Percentiles rank a stretch among this genome's conserved stretches.
These are phyloP conservation scores for Ambrosiella cleistominuta DNA, from an alignment of 2,329 filamentous ascomycete species.

Conservation along the genomic window DNA sequence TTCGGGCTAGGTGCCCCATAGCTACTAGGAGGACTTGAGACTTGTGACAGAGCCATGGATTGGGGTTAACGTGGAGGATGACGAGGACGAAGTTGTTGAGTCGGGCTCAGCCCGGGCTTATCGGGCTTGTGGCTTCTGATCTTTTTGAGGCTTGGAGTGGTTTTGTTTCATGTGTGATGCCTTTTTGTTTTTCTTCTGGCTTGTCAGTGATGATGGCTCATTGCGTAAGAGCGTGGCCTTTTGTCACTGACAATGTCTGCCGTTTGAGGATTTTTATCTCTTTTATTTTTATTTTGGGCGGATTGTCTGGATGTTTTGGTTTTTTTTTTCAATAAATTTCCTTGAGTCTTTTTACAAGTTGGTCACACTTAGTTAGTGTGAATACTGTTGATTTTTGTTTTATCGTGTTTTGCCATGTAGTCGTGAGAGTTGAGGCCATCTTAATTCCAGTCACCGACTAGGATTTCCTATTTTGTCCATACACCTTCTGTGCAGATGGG, in stretches of 20 bases:
- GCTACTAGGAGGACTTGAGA: background rate
- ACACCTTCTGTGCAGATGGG: background rate
- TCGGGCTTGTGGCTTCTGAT: background rate
- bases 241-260: background rate
- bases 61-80: background rate
- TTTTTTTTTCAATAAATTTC: background rate
- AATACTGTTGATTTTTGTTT: too few species aligned
- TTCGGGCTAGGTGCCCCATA: conserved; percentile 3
- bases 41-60: background rate
- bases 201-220: background rate
- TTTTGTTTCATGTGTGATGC: background rate
- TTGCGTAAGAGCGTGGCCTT: background rate
- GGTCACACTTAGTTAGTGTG: too few species aligned
- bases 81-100: background rate
- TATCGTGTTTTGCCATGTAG: too few species aligned
- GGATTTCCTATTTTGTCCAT: background rate
- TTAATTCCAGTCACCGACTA: too few species aligned
- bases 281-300: background rate
- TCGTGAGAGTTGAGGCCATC: too few species aligned
- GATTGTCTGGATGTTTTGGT: background rate
- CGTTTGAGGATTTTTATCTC: background rate
- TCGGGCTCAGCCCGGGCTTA: background rate
- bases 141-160: background rate
- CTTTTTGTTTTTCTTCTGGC: background rate
- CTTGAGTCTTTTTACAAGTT: background rate